Evolutionary conservation across 352 stramenopile species (phyloP), one percentile per base, ranked within the genome.

Genomic region (Pilasporangium apinafurcum): DNA sequence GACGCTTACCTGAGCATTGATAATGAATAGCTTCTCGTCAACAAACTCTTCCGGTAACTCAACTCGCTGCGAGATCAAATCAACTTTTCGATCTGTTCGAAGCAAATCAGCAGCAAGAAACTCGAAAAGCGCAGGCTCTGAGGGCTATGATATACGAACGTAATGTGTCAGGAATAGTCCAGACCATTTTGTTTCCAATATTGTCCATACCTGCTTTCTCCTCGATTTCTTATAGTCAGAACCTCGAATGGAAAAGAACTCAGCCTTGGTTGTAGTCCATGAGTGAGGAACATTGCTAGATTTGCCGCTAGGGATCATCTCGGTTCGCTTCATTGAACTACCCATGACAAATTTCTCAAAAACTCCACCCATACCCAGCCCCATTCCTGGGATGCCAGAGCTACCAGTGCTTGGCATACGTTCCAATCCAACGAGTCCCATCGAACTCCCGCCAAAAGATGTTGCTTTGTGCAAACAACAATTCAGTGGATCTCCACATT

Each of bases 191-290:
- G 40, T 31, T 20, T 18, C 14, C 41, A 25, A 27, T 13, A 48
- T 13, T 48, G 4, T 10, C 24, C 50, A 18, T 37, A 83, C 68
- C 62, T 92, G 64, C 64, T 92, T 92, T 54, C 78, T 71, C n/a
- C 69, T 75, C 5, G 66, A 73, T 30, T 83, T 85, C 49, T 89
- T 92, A 68, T 92, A 92, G 17, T 92, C 75, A 5, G 68, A 49
- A 38, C 77, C 83, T 2, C 80, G 78, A 28, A 92, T 62, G 17
- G 61, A 58, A 34, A 92, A 92, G 1, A 70, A 81, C 38, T 88
- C 68, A 3, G 68, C 77, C 16, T 48, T 54, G 2, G 71, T 65
- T 1, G 58, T 62, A 2, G 72, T 56, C 58, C 68, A 86, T 4
- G 65, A 64, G 38, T 88, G 76, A 8, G 74, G 58, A 13, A 77